Evolutionary conservation across 2,329 filamentous ascomycete species (phyloP).

Genomic region (Aspergillus floridensis): DNA sequence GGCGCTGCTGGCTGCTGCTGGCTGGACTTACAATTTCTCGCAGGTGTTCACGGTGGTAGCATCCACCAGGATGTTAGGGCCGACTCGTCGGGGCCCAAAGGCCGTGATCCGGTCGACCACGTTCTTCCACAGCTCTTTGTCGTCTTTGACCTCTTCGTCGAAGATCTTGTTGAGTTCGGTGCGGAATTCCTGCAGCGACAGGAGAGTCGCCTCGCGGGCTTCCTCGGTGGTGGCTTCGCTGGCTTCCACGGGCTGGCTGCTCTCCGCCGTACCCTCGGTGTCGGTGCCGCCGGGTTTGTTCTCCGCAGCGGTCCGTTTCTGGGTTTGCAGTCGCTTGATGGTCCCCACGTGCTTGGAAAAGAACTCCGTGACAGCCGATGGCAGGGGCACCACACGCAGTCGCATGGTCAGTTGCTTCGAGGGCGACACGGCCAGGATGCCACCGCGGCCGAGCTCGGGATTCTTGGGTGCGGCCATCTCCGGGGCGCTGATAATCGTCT

Average conservation of each 20-base stretch:
- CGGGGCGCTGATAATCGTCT: constrained; percentile 80
- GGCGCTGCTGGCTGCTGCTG: neutral
- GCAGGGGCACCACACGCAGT: constrained; percentile 75
- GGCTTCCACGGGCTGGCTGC: constrained; percentile 40
- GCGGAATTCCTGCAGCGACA: constrained; percentile 76
- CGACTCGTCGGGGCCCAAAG: constrained; percentile 81
- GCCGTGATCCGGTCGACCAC: constrained; percentile 78
- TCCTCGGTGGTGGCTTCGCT: constrained; percentile 51
- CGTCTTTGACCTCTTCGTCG: constrained; percentile 66
- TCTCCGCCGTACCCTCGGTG: constrained; percentile 38
- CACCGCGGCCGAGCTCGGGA: constrained; percentile 81
- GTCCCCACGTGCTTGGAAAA: constrained; percentile 74
- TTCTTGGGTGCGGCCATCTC: constrained; percentile 91
- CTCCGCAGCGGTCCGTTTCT: constrained; percentile 57
- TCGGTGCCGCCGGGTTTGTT: constrained; percentile 37
- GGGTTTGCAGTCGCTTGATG: constrained; percentile 75
- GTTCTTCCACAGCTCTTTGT: constrained; percentile 73
- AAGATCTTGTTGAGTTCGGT: constrained; percentile 65
- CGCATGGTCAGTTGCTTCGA: constrained; percentile 82
- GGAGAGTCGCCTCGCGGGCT: constrained; percentile 56
- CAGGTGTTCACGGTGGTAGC: constrained; percentile 69
- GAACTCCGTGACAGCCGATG: constrained; percentile 76
- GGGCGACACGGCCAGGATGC: constrained; percentile 69
- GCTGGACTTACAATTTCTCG: constrained; percentile 62
- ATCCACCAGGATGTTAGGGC: constrained; percentile 88